These are phyloP conservation scores for Chalciporus pseudorubinellus DNA, from an alignment of 768 basidiomycete species.

Conservation along the genomic window DNA sequence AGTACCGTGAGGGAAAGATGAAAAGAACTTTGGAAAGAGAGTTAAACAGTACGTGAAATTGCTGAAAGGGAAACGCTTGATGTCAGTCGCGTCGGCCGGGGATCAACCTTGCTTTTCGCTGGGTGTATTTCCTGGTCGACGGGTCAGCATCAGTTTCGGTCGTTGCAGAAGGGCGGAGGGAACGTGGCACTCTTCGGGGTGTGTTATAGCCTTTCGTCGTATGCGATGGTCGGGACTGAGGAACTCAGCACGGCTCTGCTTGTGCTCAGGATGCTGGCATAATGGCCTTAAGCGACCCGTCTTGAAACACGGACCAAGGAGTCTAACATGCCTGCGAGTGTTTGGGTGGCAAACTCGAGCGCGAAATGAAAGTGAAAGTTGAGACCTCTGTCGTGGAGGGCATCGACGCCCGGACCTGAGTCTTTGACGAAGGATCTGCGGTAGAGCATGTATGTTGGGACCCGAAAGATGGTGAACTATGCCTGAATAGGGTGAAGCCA, in stretches of 20 bases:
- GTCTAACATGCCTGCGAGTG: slow-evolving; percentile 82
- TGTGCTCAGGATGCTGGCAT: slow-evolving; percentile 73
- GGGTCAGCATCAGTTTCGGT: slow-evolving; percentile 70
- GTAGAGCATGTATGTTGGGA: slow-evolving; percentile 84
- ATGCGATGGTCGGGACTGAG: slow-evolving; percentile 9
- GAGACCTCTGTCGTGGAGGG: slow-evolving; percentile 61
- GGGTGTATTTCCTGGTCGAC: slow-evolving; percentile 51
- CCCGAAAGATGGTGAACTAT: slow-evolving; percentile 92
- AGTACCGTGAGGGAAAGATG: slow-evolving; percentile 82
- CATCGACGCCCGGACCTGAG: slow-evolving; percentile 74
- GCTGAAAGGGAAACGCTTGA: slow-evolving; percentile 77
- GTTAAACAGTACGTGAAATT: slow-evolving; percentile 81
- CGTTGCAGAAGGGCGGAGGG: slow-evolving; percentile 40
- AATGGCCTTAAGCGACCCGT: slow-evolving; percentile 80
- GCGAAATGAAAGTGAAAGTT: slow-evolving; percentile 73
- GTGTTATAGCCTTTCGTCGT: slow-evolving; percentile 12
- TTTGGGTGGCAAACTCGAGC: slow-evolving; percentile 69
- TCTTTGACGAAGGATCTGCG: slow-evolving; percentile 70
- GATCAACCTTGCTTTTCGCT: slow-evolving; percentile 52
- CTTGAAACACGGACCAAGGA: slow-evolving; percentile 87
- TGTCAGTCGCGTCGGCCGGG: slow-evolving; percentile 59
- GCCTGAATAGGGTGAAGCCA: slow-evolving; percentile 89
- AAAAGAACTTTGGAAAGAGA: slow-evolving; percentile 81
- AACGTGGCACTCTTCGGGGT: slow-evolving; percentile 12
- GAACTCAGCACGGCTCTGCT: slow-evolving; percentile 33